Evolutionary conservation across 106 monocot genomes (phyloP).

Genomic region (Dioscorea dumetorum): DNA sequence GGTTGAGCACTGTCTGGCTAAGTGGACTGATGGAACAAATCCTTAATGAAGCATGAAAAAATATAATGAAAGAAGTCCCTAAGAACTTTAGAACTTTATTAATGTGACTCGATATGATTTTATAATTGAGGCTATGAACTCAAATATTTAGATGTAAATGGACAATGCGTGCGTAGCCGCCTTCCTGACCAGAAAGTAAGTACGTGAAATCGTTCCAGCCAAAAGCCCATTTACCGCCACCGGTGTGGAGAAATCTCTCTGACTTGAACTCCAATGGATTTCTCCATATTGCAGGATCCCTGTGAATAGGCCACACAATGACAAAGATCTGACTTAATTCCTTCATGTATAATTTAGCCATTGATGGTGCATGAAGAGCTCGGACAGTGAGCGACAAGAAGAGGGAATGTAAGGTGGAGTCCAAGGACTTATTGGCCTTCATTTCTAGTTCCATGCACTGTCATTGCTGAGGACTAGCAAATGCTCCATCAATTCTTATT

Average conservation of each 20-base stretch:
- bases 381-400: conserved; percentile 12
- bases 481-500: too few species aligned
- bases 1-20: too few species aligned
- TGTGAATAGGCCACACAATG: conserved; percentile 23
- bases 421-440: conserved; percentile 11
- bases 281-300: conserved; percentile 11
- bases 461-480: conserved; percentile 10
- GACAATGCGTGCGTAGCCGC: too few species aligned
- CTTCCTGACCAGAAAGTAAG: conserved; percentile 38
- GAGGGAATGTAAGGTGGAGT: conserved; percentile 9
- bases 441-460: too few species aligned
- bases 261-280: conserved; percentile 18
- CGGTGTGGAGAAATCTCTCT: conserved; percentile 9
- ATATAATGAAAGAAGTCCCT: too few species aligned
- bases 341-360: conserved; percentile 9
- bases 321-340: conserved; percentile 1
- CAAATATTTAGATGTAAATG: too few species aligned
- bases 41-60: too few species aligned
- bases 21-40: too few species aligned
- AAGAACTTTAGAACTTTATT: too few species aligned
- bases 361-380: neutral
- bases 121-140: too few species aligned
- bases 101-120: too few species aligned
- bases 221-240: neutral
- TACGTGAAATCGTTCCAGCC: conserved; percentile 14